These are phyloP conservation scores for Kluyveromyces lactis DNA, from an alignment of 805 yeast genomes.

Conservation along the genomic window DNA sequence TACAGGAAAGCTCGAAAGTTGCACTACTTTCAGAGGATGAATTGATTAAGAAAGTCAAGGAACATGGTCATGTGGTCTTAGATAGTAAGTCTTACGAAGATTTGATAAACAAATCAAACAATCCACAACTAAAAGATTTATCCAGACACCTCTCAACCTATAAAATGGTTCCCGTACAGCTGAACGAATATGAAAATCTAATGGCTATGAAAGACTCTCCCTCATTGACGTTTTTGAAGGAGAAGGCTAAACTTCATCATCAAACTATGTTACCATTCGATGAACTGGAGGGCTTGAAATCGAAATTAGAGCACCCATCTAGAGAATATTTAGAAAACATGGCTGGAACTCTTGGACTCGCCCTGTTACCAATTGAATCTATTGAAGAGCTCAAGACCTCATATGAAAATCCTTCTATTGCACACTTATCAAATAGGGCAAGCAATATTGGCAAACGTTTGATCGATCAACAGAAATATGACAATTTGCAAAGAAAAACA, in stretches of 20 bases:
- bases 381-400: slow-evolving; percentile 3
- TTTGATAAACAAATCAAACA: slow-evolving; percentile 8
- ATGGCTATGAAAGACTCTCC: slow-evolving; percentile 20
- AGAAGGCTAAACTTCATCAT: slow-evolving; percentile 21
- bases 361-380: slow-evolving; percentile 4
- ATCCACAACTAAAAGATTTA: slow-evolving; percentile 9
- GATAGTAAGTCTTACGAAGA: slow-evolving; percentile 10
- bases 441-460: slow-evolving; percentile 9
- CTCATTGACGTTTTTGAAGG: slow-evolving; percentile 26
- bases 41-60: slow-evolving; percentile 8
- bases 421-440: slow-evolving; percentile 11
- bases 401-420: slow-evolving; percentile 9
- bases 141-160: slow-evolving; percentile 5
- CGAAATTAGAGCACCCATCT: slow-evolving; percentile 6
- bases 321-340: slow-evolving; percentile 8
- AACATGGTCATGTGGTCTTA: slow-evolving; percentile 10
- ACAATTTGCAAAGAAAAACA: slow-evolving; percentile 6
- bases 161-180: slow-evolving; percentile 2
- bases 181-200: slow-evolving; percentile 6
- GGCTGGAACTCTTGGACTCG: slow-evolving; percentile 5
- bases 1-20: slow-evolving; percentile 10
- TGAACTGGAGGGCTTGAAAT: slow-evolving; percentile 6
- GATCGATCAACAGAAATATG: slow-evolving; percentile 8
- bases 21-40: slow-evolving; percentile 12
- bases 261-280: slow-evolving; percentile 7